Evolutionary conservation across 2,329 filamentous ascomycete genomes (phyloP).

Genomic region (Pseudocercospora ulei): DNA sequence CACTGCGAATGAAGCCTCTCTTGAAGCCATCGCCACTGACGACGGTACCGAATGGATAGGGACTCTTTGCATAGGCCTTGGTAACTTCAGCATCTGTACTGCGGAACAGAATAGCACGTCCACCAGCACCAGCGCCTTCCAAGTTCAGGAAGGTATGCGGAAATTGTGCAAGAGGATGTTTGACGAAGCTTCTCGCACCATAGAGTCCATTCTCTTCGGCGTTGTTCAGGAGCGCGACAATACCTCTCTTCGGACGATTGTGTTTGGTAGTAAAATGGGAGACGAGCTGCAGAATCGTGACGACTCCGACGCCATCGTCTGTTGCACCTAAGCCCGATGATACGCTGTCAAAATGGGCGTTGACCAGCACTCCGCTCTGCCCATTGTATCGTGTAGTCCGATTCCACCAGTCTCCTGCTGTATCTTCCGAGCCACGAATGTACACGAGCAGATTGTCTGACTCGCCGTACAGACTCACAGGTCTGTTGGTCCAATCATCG

Average conservation of each 20-base stretch:
- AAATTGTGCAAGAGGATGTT: constrained; percentile 69
- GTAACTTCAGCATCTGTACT: constrained; percentile 81
- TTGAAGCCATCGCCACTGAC: constrained; percentile 77
- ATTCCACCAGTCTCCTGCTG: constrained; percentile 63
- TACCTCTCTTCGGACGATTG: constrained; percentile 64
- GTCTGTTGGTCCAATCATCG: constrained; percentile 23
- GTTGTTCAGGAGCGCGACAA: constrained; percentile 85
- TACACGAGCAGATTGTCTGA: constrained; percentile 88
- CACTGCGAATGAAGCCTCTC: constrained; percentile 64
- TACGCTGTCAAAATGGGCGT: constrained; percentile 91
- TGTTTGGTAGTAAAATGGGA: constrained; percentile 66
- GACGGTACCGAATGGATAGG: constrained; percentile 73
- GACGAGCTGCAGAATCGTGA: constrained; percentile 75
- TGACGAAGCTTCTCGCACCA: constrained; percentile 73
- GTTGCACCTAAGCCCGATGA: constrained; percentile 88
- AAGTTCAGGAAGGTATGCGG: constrained; percentile 86
- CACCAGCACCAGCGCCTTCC: constrained; percentile 87
- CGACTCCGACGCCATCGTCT: constrained; percentile 82
- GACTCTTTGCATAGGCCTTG: constrained; percentile 59
- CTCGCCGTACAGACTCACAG: constrained; percentile 65
- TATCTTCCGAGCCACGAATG: constrained; percentile 67
- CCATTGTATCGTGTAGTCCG: constrained; percentile 36
- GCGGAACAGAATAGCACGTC: constrained; percentile 76
- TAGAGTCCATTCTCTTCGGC: constrained; percentile 89
- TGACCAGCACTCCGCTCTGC: constrained; percentile 70